Evolutionary conservation across 345 rosid species (phyloP), one percentile per base, ranked within the genome.

Genomic region (Acer negundo): DNA sequence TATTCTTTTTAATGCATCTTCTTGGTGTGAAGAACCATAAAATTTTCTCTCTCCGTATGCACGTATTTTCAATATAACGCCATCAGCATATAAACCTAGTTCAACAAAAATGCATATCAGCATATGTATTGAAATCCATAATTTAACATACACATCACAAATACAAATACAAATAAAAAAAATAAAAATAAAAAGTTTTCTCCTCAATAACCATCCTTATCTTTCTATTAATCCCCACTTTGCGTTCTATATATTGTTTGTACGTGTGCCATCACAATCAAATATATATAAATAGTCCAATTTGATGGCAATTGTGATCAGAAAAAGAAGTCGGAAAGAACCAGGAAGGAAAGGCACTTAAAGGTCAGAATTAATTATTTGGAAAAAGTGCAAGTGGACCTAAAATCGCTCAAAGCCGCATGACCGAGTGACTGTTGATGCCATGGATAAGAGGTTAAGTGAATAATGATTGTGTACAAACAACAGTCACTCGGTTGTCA

Each of bases 381-480:
- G 35, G 35, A 13, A 10, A 46, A 15, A 4, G 10, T 71, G 28
- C 28, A 26, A 1, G 74, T 31, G 74, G 74, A 71, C 64, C 49
- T 55, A 49, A 31, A 31, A 49, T 49, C n/a, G 26, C 26, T 55
- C 26, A 9, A 10, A 6, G 38, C 17, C 16, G 55, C 16, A 4
- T 10, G 23, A 35, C 38, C 6, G n/a, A 51, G 7, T 17, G 6
- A 55, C 26, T 55, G 46, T 71, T 56, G 12, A 11, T 58, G 75
- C 75, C 75, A 2, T 58, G 75, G 31, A 72, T 72, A 56, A 56
- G 66, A 72, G 65, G 75, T 28, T 10, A 35, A 49, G 55, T 49
- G 55, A 61, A 35, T 35, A 49, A 19, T 49, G 55, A 61, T 3
- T 35, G n/a, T 53, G 61, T 31, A 55, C 26, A 19, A 24, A n/a